Evolutionary conservation across 176 grass and related monocot genomes (phyloP).

Genomic region (Elaeis guineensis): DNA sequence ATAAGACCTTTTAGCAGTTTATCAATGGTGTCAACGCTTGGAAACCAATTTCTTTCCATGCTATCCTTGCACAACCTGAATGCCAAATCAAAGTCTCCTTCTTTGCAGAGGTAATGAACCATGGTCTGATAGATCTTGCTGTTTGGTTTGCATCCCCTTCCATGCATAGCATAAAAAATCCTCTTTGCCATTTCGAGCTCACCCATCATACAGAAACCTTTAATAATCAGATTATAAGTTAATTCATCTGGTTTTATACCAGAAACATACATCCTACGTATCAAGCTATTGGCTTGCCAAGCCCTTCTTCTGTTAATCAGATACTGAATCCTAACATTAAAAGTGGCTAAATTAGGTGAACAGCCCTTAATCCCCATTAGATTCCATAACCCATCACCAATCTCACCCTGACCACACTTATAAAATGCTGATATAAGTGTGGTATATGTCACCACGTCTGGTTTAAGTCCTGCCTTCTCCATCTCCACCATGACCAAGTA

Average conservation of each 20-base stretch:
- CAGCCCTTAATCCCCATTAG: conserved; percentile 77
- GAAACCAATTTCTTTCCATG: conserved; percentile 89
- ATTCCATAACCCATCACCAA: conserved; percentile 90
- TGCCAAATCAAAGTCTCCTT: conserved; percentile 56
- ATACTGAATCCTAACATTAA: conserved; percentile 94
- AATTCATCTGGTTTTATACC: conserved; percentile 66
- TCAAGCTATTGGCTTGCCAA: conserved; percentile 66
- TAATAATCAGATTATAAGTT: conserved; percentile 86
- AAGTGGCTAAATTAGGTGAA: conserved; percentile 62
- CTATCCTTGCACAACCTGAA: conserved; percentile 70
- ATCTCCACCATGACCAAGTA: conserved; percentile 60
- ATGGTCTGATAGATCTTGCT: conserved; percentile 84
- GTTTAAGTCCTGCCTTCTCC: conserved; percentile 42
- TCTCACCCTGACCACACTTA: conserved; percentile 42
- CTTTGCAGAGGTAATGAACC: conserved; percentile 84
- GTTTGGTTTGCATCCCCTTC: conserved; percentile 73
- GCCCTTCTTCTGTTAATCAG: conserved; percentile 55
- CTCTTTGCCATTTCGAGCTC: conserved; percentile 69
- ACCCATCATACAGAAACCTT: conserved; percentile 84
- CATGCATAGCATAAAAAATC: conserved; percentile 60
- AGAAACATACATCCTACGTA: conserved; percentile 37
- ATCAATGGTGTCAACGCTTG: conserved; percentile 41
- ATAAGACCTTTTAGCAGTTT: conserved; percentile 68
- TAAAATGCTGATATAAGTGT: conserved; percentile 74
- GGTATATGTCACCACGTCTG: conserved; percentile 80